phyloP scores from a whole-genome alignment of 2,329 filamentous ascomycete genomes.

The Pseudocercospora macadamiae region DNA sequence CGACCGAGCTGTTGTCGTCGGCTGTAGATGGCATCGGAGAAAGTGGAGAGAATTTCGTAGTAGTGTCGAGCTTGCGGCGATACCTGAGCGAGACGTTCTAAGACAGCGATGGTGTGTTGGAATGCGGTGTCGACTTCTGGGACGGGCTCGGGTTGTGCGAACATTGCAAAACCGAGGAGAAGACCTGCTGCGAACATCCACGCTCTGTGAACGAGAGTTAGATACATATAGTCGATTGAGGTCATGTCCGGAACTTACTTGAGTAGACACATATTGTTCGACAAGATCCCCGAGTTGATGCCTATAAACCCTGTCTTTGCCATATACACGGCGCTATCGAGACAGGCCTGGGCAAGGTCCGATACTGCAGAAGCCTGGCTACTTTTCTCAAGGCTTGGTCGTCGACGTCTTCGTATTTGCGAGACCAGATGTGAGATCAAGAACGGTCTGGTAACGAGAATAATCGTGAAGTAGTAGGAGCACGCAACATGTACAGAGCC shows the following conservation, averaged over 20 bases:
- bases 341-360: conserved; percentile 55
- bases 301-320: conserved; percentile 54
- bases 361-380: conserved; percentile 26
- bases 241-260: conserved; percentile 50
- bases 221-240: background rate
- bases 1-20: conserved; percentile 22
- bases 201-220: conserved; percentile 47
- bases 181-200: conserved; percentile 60
- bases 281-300: conserved; percentile 48
- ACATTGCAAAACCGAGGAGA: conserved; percentile 60
- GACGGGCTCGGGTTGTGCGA: conserved; percentile 53
- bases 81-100: conserved; percentile 52
- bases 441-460: conserved; percentile 59
- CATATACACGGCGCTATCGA: conserved; percentile 60
- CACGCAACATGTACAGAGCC: conserved; percentile 57
- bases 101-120: conserved; percentile 53
- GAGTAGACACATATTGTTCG: conserved; percentile 60
- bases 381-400: conserved; percentile 22
- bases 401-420: conserved; percentile 29
- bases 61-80: conserved; percentile 63
- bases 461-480: conserved; percentile 62
- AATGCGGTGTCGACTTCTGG: conserved; percentile 55
- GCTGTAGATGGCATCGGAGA: conserved; percentile 27
- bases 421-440: conserved; percentile 55
- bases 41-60: conserved; percentile 54